Base-by-base conservation (phyloP, 208 protist genomes). In the Crithidia thermophila region DNA sequence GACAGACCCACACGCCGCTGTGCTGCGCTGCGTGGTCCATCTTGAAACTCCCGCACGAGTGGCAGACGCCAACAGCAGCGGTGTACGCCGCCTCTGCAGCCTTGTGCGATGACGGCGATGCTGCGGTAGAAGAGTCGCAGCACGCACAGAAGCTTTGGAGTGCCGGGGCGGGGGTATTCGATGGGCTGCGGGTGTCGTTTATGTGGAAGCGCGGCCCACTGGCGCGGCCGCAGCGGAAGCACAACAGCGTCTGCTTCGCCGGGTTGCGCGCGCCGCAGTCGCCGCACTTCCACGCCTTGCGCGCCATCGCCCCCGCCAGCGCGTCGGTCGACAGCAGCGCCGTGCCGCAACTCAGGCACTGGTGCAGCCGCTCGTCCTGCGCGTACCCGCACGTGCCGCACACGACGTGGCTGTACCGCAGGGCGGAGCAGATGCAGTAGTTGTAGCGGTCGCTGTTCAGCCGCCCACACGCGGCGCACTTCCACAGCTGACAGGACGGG, bases 381-480 rank as follows among this genome's bases (percentile, higher is more conserved):
- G 67, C 81, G 73, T 93, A 86, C 16, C 75, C 67, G 63, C 91
- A 96, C 14, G 52, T 33, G 27, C 46, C 58, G 45, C 91, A 96
- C 21, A 85, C 21, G 25, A 94, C 79, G 50, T 93, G 81, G 14
- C 85, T 77, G 67, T 87, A 85, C 18, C 87, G 88, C 64, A 96
- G 71, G 10, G 84, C 74, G 27, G 91, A 91, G 81, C 91, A 96
- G 55, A 88, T 42, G 66, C 91, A 96, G 79, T 94, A 96, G 72
- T 90, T 94, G 75, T 87, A 94, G 47, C 91, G 82, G 71, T 94
- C 88, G 71, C 87, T 96, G 72, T 96, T 96, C 30, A 85, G 63
- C 16, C 88, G 79, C 4, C 87, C 88, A 60, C 91, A 96, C 9
- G 72, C 36, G 20, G 77, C 58, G 64, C 91, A 96, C 63, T 81